Conservation (phyloP, 2,329 filamentous ascomycete species). For the Xylaria multiplex region DNA sequence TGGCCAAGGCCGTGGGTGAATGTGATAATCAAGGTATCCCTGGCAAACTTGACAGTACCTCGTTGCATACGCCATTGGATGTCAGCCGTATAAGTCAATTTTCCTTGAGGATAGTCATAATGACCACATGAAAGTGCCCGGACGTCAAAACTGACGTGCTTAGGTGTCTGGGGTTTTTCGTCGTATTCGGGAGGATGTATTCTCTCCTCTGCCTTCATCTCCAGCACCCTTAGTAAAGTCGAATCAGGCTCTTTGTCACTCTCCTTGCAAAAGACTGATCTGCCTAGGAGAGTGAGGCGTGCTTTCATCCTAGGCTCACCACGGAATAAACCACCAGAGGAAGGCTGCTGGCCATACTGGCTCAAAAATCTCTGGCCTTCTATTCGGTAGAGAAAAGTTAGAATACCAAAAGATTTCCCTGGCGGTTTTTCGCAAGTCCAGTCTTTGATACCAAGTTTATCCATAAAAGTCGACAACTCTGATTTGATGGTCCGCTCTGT, state of each 20-base stretch:
- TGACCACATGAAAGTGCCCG: constrained; percentile 58
- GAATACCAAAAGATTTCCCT: constrained; percentile 49
- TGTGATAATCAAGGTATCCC: constrained; percentile 54
- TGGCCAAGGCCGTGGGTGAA: constrained; percentile 38
- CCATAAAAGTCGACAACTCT: constrained; percentile 55
- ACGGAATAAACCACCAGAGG: constrained; percentile 19
- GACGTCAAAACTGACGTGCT: constrained; percentile 39
- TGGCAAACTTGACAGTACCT: constrained; percentile 55
- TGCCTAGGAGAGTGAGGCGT: constrained; percentile 47
- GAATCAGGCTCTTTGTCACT: constrained; percentile 53
- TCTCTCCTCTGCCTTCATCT: constrained; percentile 47
- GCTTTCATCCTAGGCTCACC: constrained; percentile 34
- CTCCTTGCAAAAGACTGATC: constrained; percentile 46
- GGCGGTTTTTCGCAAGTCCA: constrained; percentile 58
- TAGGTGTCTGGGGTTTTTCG: constrained; percentile 37
- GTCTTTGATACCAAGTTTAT: constrained; percentile 53
- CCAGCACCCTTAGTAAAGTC: constrained; percentile 51
- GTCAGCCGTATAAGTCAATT: constrained; percentile 58
- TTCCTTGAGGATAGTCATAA: constrained; percentile 53
- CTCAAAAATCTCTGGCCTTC: constrained; percentile 58
- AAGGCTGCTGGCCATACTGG: constrained; percentile 32
- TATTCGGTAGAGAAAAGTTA: constrained; percentile 55
- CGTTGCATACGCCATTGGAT: constrained; percentile 52
- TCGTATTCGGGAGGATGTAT: constrained; percentile 40
- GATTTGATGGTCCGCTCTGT: constrained; percentile 51